phyloP scores from a whole-genome alignment of 2,329 filamentous ascomycete species.

The Dactylellina drechsleri region DNA sequence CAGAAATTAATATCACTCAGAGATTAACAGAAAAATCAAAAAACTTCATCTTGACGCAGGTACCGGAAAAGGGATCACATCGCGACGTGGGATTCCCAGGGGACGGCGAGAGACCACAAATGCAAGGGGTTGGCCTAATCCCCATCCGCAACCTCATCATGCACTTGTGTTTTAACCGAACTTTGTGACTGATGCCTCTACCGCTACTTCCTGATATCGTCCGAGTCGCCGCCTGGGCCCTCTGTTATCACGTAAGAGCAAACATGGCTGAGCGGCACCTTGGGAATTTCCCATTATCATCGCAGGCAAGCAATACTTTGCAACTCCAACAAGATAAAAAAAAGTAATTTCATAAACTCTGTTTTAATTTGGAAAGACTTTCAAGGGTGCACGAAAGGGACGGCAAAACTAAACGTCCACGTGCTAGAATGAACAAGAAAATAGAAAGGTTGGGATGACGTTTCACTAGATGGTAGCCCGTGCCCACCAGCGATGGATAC shows the following conservation, averaged over 20 bases:
- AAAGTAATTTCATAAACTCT: conserved; percentile 4
- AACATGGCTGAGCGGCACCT: conserved; percentile 19
- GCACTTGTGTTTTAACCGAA: conserved; percentile 47
- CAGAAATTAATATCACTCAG: conserved; percentile 24
- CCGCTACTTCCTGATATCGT: conserved; percentile 18
- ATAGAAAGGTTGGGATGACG: conserved; percentile 4
- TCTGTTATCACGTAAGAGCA: conserved; percentile 29
- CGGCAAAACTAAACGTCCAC: conserved; percentile 31
- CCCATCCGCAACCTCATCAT: conserved; percentile 36
- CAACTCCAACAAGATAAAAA: no score
- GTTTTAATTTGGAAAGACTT: conserved; percentile 30
- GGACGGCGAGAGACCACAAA: conserved; percentile 13
- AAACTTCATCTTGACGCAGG: conserved; percentile 50
- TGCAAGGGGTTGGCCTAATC: conserved; percentile 22
- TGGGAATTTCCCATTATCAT: no score
- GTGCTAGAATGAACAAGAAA: conserved; percentile 23
- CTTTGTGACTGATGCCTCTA: conserved; percentile 6
- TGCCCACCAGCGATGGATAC: no score
- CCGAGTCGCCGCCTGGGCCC: conserved; percentile 33
- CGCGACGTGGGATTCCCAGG: conserved; percentile 22
- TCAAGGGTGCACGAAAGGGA: conserved; percentile 17
- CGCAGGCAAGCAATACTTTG: no score
- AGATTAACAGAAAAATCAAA: no score
- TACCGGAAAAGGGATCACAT: conserved; percentile 53
- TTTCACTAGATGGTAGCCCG: background rate